Percentiles rank a stretch among this genome's conserved stretches.
These are phyloP conservation scores for Aureobasidium sp. DNA, from an alignment of 2,329 filamentous ascomycete species.

Conservation along the genomic window DNA sequence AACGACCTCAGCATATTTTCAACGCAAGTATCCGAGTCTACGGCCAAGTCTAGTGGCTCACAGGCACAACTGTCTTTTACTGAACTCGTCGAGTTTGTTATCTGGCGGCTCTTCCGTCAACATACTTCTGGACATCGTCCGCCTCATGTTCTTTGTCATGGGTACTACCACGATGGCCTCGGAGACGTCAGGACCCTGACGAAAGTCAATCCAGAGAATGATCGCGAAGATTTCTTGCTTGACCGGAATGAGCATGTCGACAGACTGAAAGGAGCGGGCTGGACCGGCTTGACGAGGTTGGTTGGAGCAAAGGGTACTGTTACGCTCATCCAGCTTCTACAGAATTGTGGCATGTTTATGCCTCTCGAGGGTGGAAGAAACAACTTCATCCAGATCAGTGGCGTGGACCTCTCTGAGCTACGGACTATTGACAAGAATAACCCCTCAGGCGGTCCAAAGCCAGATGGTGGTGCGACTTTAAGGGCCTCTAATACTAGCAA, in stretches of 20 bases:
- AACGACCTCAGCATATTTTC: slow-evolving; percentile 40
- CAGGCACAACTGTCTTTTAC: not conserved
- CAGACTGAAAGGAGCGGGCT: slow-evolving; percentile 61
- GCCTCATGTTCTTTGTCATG: slow-evolving; percentile 75
- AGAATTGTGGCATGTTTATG: slow-evolving; percentile 71
- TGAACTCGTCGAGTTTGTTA: slow-evolving; percentile 43
- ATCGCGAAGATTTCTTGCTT: slow-evolving; percentile 59
- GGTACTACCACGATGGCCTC: slow-evolving; percentile 54
- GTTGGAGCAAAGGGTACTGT: slow-evolving; percentile 68
- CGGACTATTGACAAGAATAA: slow-evolving; percentile 15
- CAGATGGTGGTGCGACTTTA: not conserved
- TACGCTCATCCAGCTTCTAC: slow-evolving; percentile 69
- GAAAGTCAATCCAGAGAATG: slow-evolving; percentile 36
- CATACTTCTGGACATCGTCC: slow-evolving; percentile 46
- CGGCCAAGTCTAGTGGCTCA: slow-evolving; percentile 26
- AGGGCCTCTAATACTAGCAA: not conserved
- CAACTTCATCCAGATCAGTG: slow-evolving; percentile 74
- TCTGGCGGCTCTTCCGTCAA: slow-evolving; percentile 69
- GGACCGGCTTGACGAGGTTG: slow-evolving; percentile 67
- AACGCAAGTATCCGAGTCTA: slow-evolving; percentile 35
- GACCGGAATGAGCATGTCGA: slow-evolving; percentile 65
- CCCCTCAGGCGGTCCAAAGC: slow-evolving; percentile 22
- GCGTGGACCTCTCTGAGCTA: slow-evolving; percentile 51
- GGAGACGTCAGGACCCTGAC: slow-evolving; percentile 26
- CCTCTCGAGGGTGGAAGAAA: slow-evolving; percentile 52